Evolutionary conservation across 345 rosid species (phyloP), one percentile per base, ranked within the genome.

Genomic region (Citrus mangshanensis): DNA sequence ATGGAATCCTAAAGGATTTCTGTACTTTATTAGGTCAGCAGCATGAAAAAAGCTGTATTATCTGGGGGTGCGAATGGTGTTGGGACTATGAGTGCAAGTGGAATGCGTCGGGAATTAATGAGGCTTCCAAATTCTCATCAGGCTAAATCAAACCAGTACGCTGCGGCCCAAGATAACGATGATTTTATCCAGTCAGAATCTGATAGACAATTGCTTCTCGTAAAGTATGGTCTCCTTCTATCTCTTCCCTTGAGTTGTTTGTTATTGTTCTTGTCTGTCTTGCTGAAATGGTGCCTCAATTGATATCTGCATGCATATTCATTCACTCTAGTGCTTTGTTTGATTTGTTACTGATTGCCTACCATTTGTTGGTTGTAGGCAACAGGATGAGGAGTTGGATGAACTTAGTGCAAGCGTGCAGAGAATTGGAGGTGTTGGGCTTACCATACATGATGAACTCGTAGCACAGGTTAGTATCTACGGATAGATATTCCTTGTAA

Each of bases 401-500:
- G 97, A 93, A 82, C 93, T 96, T 18, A 96, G 99, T 83, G 89
- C 86, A 32, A 96, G 98, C 70, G 98, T 96, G 81, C 87, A 89
- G 88, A 89, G 98, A 81, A 91, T 94, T 69, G 99, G 99, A 55
- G 94, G 94, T 70, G 97, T 96, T 77, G 98, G 99, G 69, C 95
- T 94, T 67, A 96, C 98, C 65, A 97, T 97, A 84, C 98, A 91
- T 14, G 99, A 96, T n/a, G 99, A 96, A 77, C 98, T 96, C 56
- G 82, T 84, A 80, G 89, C 95, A 64, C 99, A 94, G 90, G 99
- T 93, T 58, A 65, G 85, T 38, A 77, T 65, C 56, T 78, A 54
- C 68, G 40, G 40, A 35, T 70, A 77, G 7, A 60, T 78, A 62
- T 54, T 54, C 16, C 32, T 34, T 56, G 37, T 49, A 19, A 40